These are phyloP conservation scores for Aspergillus ustus DNA, from an alignment of 2,329 filamentous ascomycete genomes.

Conservation along the genomic window DNA sequence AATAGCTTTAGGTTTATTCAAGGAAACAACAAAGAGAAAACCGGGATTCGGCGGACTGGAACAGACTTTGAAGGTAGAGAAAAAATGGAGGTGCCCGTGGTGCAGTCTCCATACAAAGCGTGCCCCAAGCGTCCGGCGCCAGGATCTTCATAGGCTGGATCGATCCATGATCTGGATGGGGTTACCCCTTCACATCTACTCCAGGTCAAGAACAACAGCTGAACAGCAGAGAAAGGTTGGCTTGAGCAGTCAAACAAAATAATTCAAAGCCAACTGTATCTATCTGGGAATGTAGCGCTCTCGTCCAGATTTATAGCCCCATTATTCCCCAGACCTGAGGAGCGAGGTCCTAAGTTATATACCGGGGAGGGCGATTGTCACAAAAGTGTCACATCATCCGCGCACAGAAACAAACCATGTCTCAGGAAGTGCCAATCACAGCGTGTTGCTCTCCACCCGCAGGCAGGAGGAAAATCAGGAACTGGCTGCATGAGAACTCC, in stretches of 20 bases:
- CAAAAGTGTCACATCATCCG: conserved; percentile 29
- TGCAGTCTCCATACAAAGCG: conserved; percentile 3
- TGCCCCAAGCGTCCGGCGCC: conserved; percentile 16
- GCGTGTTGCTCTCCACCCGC: conserved; percentile 19
- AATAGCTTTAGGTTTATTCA: conserved; percentile 3
- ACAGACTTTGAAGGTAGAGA: not conserved
- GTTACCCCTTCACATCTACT: conserved; percentile 9
- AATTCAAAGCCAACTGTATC: not conserved
- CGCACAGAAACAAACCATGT: conserved; percentile 39
- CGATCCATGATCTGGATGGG: conserved; percentile 16
- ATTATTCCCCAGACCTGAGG: not conserved
- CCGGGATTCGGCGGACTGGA: not conserved
- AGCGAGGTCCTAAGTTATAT: not conserved
- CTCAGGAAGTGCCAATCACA: conserved; percentile 35
- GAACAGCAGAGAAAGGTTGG: not conserved
- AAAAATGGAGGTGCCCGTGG: not conserved
- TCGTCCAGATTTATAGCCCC: not conserved
- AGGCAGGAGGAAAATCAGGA: conserved; percentile 9
- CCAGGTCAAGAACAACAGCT: not conserved
- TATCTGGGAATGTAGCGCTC: not conserved
- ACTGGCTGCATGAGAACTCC: conserved; percentile 22
- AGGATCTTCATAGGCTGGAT: conserved; percentile 23
- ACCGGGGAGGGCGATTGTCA: conserved; percentile 14
- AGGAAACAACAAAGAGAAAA: conserved; percentile 6
- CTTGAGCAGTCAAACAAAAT: not conserved